These are phyloP conservation scores for Plasmodium cynomolgi DNA, from an alignment of 169 alveolate species.

Conservation along the genomic window DNA sequence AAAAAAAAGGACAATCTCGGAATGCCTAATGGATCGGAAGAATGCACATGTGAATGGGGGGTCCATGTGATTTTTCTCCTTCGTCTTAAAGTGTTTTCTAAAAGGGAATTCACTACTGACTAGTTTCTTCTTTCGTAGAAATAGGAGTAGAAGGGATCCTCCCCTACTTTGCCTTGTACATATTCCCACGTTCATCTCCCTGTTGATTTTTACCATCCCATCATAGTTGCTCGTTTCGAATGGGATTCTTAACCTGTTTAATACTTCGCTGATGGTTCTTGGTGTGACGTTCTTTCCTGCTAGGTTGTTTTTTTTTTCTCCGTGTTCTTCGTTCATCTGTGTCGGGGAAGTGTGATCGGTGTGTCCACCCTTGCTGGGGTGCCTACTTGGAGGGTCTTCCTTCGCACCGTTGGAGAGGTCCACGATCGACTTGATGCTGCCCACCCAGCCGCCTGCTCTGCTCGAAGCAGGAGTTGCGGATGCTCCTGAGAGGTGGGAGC, in stretches of 20 bases:
- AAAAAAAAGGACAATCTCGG: constrained; percentile 11
- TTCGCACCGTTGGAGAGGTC: background rate
- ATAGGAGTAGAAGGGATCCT: background rate
- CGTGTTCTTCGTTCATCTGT: background rate
- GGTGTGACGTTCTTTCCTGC: background rate
- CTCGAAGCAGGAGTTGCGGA: background rate
- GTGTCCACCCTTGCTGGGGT: background rate
- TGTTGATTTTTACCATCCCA: constrained; percentile 18
- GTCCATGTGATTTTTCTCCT: background rate
- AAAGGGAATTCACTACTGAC: background rate
- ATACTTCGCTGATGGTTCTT: background rate
- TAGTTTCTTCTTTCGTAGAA: background rate
- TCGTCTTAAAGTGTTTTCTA: background rate
- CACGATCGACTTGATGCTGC: background rate
- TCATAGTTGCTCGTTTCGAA: constrained; percentile 21
- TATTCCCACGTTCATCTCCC: constrained; percentile 39
- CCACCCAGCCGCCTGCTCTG: background rate
- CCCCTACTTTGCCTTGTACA: constrained; percentile 21
- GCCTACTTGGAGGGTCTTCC: background rate
- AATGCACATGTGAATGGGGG: constrained; percentile 19
- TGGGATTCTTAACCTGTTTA: constrained; percentile 5
- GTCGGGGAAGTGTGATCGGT: background rate
- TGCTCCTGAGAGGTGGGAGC: background rate
- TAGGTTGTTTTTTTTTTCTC: background rate
- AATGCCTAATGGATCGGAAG: constrained; percentile 8